These are phyloP conservation scores for Diplocarpon rosae DNA, from an alignment of 2,329 filamentous ascomycete genomes.

Conservation along the genomic window DNA sequence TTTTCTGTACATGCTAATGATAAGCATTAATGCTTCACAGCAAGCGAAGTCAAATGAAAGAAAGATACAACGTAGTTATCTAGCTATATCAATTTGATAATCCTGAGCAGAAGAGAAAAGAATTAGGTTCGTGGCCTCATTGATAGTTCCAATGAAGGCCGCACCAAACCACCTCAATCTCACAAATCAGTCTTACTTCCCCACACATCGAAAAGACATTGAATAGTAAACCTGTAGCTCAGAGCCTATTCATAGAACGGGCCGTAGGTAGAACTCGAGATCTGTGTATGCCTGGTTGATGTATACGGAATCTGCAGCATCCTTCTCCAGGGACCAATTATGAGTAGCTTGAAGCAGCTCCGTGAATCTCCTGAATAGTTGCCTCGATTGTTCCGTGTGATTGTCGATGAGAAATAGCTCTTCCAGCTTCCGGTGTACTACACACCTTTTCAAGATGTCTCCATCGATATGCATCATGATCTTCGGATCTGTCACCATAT, in stretches of 20 bases:
- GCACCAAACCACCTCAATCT: not conserved
- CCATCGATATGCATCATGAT: slow-evolving; percentile 55
- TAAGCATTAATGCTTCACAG: too few species aligned
- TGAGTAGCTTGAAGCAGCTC: slow-evolving; percentile 41
- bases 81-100: too few species aligned
- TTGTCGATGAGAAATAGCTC: slow-evolving; percentile 27
- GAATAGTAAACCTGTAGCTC: not conserved
- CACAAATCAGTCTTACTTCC: too few species aligned
- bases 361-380: slow-evolving; percentile 30
- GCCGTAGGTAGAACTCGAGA: slow-evolving; percentile 41
- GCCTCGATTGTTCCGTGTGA: slow-evolving; percentile 3
- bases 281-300: slow-evolving; percentile 42
- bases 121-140: too few species aligned
- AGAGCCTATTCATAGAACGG: slow-evolving; percentile 32
- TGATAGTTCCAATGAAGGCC: not conserved
- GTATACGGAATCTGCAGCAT: slow-evolving; percentile 28
- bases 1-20: too few species aligned
- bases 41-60: too few species aligned
- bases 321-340: slow-evolving; percentile 29
- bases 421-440: slow-evolving; percentile 37
- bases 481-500: slow-evolving; percentile 33
- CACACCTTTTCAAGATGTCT: slow-evolving; percentile 47
- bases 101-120: too few species aligned
- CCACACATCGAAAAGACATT: too few species aligned
- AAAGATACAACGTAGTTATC: too few species aligned